These are phyloP conservation scores for Lepidium campestre DNA, from an alignment of 441 rosid genomes.

Conservation along the genomic window DNA sequence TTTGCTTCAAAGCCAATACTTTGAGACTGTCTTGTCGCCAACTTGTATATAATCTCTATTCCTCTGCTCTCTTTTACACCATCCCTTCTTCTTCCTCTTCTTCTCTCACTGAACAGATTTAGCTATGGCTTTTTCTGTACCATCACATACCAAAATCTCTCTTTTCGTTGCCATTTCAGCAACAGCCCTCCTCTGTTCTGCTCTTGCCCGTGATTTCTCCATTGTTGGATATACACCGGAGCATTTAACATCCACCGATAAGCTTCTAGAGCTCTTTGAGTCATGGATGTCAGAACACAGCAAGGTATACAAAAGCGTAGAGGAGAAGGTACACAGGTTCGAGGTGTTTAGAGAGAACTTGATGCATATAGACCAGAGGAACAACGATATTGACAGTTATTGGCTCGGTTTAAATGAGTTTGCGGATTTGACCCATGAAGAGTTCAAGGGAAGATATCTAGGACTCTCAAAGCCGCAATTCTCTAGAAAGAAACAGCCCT, in stretches of 20 bases:
- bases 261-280: constrained; percentile 46
- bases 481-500: constrained; percentile 26
- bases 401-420: constrained; percentile 76
- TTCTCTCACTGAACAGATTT: neutral
- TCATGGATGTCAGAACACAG: constrained; percentile 54
- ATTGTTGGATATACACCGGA: constrained; percentile 48
- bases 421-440: constrained; percentile 61
- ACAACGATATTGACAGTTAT: constrained; percentile 47
- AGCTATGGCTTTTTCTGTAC: constrained; percentile 32
- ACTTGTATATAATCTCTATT: constrained; percentile 27
- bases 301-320: constrained; percentile 43
- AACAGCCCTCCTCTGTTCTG: constrained; percentile 25
- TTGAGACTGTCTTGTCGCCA: constrained; percentile 1
- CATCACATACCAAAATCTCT: constrained; percentile 25
- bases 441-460: constrained; percentile 53
- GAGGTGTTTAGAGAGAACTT: constrained; percentile 62
- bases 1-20: constrained; percentile 51
- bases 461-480: constrained; percentile 36
- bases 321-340: constrained; percentile 52
- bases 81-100: constrained; percentile 19
- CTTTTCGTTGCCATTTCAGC: constrained; percentile 26
- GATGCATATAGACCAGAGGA: constrained; percentile 59
- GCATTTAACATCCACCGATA: constrained; percentile 39
- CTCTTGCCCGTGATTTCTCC: constrained; percentile 46
- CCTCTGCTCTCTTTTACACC: constrained; percentile 14